Evolutionary conservation across 257 asterid species (phyloP).

Genomic region (Haberlea rhodopensis): DNA sequence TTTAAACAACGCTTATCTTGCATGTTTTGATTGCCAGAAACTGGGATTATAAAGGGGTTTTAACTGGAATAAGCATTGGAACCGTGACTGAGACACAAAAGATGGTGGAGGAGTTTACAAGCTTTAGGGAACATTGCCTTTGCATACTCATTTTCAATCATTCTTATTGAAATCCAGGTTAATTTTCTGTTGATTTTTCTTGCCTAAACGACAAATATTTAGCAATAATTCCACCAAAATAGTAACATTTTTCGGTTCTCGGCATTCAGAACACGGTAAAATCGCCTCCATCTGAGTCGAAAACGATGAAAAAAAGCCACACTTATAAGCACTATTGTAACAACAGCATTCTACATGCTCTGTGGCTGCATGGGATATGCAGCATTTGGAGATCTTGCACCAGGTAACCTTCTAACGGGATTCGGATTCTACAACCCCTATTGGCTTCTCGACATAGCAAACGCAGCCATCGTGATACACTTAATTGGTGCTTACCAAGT

Average conservation of each 20-base stretch:
- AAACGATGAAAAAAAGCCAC: conserved; percentile 54
- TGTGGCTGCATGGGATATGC: conserved; percentile 59
- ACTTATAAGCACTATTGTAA: conserved; percentile 36
- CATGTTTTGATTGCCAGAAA: conserved; percentile 26
- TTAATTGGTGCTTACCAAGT: conserved; percentile 54
- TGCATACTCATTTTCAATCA: conserved; percentile 51
- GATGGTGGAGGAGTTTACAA: conserved; percentile 59
- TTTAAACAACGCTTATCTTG: not conserved
- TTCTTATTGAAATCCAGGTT: conserved; percentile 55
- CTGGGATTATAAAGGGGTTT: conserved; percentile 47
- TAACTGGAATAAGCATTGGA: conserved; percentile 58
- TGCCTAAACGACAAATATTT: not conserved
- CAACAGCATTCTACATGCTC: conserved; percentile 48
- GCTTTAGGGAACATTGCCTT: conserved; percentile 53
- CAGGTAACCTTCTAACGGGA: conserved; percentile 54
- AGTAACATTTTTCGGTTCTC: not conserved
- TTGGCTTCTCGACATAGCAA: conserved; percentile 56
- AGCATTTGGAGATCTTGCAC: conserved; percentile 49
- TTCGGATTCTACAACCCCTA: conserved; percentile 56
- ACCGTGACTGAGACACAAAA: conserved; percentile 47
- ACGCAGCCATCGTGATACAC: conserved; percentile 53
- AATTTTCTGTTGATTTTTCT: not conserved
- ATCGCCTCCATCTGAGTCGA: conserved; percentile 52
- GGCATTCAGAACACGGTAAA: conserved; percentile 46
- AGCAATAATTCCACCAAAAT: not conserved